Evolutionary conservation across 176 grass and related monocot species (phyloP), one percentile per base, ranked within the genome.

Genomic region (Chrysopogon serrulatus): DNA sequence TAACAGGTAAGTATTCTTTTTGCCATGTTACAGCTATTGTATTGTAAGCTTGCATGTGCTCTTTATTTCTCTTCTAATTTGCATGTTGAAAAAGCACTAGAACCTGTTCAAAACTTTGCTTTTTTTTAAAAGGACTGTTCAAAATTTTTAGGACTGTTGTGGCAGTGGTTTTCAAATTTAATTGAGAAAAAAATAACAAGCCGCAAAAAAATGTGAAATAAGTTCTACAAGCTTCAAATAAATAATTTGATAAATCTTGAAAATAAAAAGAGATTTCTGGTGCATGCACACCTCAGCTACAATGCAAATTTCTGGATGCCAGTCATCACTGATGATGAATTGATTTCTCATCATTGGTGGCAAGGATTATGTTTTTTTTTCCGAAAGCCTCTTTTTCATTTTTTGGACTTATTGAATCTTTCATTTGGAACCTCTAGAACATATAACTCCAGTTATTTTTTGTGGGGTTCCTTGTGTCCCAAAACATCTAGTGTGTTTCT

Each of bases 11-110:
- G 59, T 61, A 10, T 33, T n/a, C 26, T 2, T 21, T 68, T 60
- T 68, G 3, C 15, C 5, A 16, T 87, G 17, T 56, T 34, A 27
- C 43, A 24, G 9, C 2, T 8, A 5, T 54, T 43, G 5, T 8
- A 5, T 54, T 43, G 5, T 74, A 34, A 24, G 26, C 5, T 26
- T 81, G 34, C 12, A 40, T 9, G 53, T 65, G 21, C 69, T 71
- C 33, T 71, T 83, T 83, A 42, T 82, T 82, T 65, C 21, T 74
- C 43, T 73, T 59, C 24, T 40, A 65, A 40, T 80, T 64, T n/a
- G n/a, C n/a, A n/a, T n/a, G n/a, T n/a, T n/a, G n/a, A n/a, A n/a
- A n/a, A n/a, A n/a, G 51, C 51, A 56, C 51, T n/a, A 10, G 19
- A 56, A 56, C 51, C 51, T 57, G 21, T 8, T 24, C 3, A 3